Conservation (phyloP, 352 stramenopile species). For the Plasmopara muralis region DNA sequence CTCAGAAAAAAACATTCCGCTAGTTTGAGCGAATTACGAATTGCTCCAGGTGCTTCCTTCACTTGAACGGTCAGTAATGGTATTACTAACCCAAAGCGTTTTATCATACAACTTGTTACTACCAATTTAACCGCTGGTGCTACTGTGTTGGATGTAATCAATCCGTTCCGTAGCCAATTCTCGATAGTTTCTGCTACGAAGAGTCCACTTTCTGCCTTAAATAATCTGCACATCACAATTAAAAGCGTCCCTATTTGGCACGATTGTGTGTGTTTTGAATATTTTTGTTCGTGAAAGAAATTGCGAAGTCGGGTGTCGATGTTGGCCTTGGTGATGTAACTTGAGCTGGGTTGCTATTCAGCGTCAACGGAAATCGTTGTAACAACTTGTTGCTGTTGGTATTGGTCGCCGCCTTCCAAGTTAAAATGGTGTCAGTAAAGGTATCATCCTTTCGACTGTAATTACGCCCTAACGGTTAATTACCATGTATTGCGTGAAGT, state of each 20-base stretch:
- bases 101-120: neutral
- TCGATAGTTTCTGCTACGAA: conserved; percentile 16
- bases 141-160: conserved; percentile 16
- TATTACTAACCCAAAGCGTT: neutral
- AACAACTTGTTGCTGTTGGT: conserved; percentile 8
- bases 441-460: conserved; percentile 4
- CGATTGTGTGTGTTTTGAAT: conserved; percentile 10
- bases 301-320: conserved; percentile 9
- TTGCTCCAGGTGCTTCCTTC: neutral
- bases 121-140: conserved; percentile 6
- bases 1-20: neutral
- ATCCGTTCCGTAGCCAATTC: conserved; percentile 2
- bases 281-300: conserved; percentile 17
- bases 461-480: conserved; percentile 2
- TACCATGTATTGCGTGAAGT: conserved; percentile 12
- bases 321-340: conserved; percentile 8
- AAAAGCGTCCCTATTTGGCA: neutral
- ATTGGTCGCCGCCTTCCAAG: conserved; percentile 6
- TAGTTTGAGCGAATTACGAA: neutral
- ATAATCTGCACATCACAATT: neutral
- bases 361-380: conserved; percentile 1
- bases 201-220: conserved; percentile 3
- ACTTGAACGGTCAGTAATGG: neutral
- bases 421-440: neutral
- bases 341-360: neutral